Percentiles rank a stretch among this genome's conserved stretches.
Conservation (phyloP, 2,329 filamentous ascomycete genomes). For the Pleomassaria siparia region DNA sequence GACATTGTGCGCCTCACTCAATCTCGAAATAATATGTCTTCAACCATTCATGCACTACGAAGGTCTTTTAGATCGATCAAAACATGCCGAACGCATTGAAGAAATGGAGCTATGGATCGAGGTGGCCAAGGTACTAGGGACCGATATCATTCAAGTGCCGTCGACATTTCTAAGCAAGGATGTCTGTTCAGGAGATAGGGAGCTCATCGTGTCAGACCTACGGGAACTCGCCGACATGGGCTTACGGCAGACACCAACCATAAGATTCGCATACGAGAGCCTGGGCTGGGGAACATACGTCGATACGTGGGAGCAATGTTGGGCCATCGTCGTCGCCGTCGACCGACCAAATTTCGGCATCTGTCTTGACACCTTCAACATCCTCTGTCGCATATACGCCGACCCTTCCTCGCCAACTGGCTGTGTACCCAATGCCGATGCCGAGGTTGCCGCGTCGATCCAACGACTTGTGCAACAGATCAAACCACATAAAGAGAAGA, state of each 20-base stretch:
- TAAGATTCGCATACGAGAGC: constrained; percentile 74
- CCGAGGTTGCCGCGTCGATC: constrained; percentile 58
- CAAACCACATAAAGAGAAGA: constrained; percentile 57
- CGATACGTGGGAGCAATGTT: constrained; percentile 71
- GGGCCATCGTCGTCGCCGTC: constrained; percentile 67
- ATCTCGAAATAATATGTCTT: constrained; percentile 64
- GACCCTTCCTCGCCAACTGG: constrained; percentile 62
- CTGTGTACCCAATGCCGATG: constrained; percentile 57
- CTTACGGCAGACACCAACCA: constrained; percentile 54
- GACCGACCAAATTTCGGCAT: constrained; percentile 72
- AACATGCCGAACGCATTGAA: constrained; percentile 59
- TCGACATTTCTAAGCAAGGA: constrained; percentile 65
- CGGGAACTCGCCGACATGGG: constrained; percentile 68
- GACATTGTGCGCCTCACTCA: constrained; percentile 57
- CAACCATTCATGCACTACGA: constrained; percentile 81
- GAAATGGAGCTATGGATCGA: constrained; percentile 71
- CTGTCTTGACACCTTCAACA: constrained; percentile 78
- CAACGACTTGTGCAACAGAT: constrained; percentile 56
- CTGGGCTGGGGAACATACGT: constrained; percentile 71
- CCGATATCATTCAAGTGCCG: constrained; percentile 74
- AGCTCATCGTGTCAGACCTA: constrained; percentile 64
- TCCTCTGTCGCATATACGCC: constrained; percentile 69
- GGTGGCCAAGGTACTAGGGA: constrained; percentile 64
- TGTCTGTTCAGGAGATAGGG: constrained; percentile 55
- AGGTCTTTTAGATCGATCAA: constrained; percentile 64